Evolutionary conservation across 352 stramenopile species (phyloP).

Genomic region (Phytophthora multivora): DNA sequence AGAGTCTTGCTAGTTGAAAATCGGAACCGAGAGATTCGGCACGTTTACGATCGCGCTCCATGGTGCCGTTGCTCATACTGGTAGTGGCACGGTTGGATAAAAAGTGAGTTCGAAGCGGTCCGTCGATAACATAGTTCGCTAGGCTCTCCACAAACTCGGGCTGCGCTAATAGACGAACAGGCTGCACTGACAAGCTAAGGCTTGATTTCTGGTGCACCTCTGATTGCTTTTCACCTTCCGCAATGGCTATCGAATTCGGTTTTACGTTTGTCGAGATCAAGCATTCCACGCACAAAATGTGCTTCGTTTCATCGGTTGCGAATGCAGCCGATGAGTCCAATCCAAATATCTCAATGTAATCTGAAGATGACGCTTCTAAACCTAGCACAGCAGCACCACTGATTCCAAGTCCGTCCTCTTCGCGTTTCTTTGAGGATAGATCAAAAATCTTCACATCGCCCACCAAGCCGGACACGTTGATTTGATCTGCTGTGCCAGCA

Average conservation of each 20-base stretch:
- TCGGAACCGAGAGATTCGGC: conserved; percentile 24
- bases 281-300: conserved; percentile 55
- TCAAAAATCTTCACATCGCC: conserved; percentile 80
- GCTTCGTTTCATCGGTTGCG: conserved; percentile 19
- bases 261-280: conserved; percentile 32
- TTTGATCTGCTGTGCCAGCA: conserved; percentile 28
- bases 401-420: conserved; percentile 32
- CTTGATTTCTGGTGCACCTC: conserved; percentile 36
- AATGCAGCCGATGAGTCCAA: conserved; percentile 37
- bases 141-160: conserved; percentile 68
- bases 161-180: conserved; percentile 58
- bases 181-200: conserved; percentile 50
- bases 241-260: not conserved
- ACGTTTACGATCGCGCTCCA: conserved; percentile 16
- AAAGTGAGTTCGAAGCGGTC: conserved; percentile 53
- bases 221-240: conserved; percentile 2
- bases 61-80: conserved; percentile 5
- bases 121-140: conserved; percentile 61
- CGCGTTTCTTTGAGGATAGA: conserved; percentile 44
- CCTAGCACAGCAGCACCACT: conserved; percentile 13
- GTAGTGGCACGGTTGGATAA: conserved; percentile 21
- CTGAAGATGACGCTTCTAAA: conserved; percentile 21
- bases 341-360: conserved; percentile 64
- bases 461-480: conserved; percentile 53
- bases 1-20: conserved; percentile 27